Evolutionary conservation across 2,329 filamentous ascomycete species (phyloP).

Genomic region (Ceratocystis ficicola): DNA sequence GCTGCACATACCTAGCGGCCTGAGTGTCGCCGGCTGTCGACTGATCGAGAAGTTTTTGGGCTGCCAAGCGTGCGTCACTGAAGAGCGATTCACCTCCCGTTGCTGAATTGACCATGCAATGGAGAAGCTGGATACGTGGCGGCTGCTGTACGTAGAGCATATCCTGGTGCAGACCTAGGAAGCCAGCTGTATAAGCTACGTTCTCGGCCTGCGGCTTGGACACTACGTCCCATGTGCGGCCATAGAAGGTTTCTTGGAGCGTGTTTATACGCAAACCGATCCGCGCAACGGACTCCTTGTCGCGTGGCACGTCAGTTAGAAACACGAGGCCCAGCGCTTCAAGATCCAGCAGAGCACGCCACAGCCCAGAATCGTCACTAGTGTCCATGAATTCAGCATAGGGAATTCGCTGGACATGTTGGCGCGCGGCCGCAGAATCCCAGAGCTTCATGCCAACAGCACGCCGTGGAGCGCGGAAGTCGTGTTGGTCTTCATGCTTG

Average conservation of each 20-base stretch:
- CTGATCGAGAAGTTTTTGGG: conserved; percentile 30
- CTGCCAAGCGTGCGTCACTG: conserved; percentile 58
- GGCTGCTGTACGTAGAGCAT: conserved; percentile 72
- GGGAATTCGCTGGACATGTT: conserved; percentile 45
- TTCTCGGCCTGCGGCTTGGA: conserved; percentile 76
- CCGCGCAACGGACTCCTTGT: conserved; percentile 50
- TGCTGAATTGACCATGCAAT: conserved; percentile 73
- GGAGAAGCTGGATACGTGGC: conserved; percentile 74
- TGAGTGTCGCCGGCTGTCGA: conserved; percentile 1
- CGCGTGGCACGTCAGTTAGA: conserved; percentile 58
- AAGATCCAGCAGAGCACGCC: conserved; percentile 50
- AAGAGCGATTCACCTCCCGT: conserved; percentile 78
- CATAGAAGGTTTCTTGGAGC: conserved; percentile 81
- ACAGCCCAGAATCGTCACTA: conserved; percentile 37
- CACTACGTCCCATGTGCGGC: conserved; percentile 77
- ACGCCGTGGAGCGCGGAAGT: conserved; percentile 24
- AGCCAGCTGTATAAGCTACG: conserved; percentile 74
- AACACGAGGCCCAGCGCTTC: conserved; percentile 61
- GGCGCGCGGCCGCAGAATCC: conserved; percentile 31
- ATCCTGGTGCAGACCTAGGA: conserved; percentile 85
- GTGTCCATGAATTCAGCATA: conserved; percentile 62
- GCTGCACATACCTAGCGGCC: conserved; percentile 25
- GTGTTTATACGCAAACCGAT: conserved; percentile 64
- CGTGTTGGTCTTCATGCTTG: neutral
- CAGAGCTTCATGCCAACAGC: conserved; percentile 31